Conservation (phyloP, 768 basidiomycete species). For the Hemileccinum impolitum region DNA sequence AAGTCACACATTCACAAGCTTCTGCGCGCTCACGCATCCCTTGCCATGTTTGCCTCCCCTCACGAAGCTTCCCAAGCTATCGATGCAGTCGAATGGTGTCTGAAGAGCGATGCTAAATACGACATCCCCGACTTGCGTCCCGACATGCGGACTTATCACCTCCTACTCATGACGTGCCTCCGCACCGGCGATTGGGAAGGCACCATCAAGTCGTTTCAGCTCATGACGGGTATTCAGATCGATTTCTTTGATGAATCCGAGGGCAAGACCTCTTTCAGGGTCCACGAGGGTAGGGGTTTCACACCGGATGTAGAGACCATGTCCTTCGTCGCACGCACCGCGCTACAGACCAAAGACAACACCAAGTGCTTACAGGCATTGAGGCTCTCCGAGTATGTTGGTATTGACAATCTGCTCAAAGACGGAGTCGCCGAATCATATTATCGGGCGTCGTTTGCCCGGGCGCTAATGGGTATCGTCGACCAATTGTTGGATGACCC, state of each 20-base stretch:
- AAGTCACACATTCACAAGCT: slow-evolving; percentile 58
- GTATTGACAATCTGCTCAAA: slow-evolving; percentile 36
- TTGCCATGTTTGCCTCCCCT: slow-evolving; percentile 39
- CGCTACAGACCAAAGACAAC: slow-evolving; percentile 48
- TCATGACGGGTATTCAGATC: slow-evolving; percentile 66
- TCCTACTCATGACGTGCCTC: slow-evolving; percentile 65
- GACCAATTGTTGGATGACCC: slow-evolving; percentile 30
- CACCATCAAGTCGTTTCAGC: slow-evolving; percentile 55
- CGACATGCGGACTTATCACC: slow-evolving; percentile 46
- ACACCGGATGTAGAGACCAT: slow-evolving; percentile 51
- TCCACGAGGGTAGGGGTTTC: slow-evolving; percentile 44
- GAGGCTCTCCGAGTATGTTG: slow-evolving; percentile 52
- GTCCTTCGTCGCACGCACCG: slow-evolving; percentile 55
- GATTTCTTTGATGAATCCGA: slow-evolving; percentile 44
- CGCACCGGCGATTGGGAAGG: slow-evolving; percentile 59
- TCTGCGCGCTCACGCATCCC: slow-evolving; percentile 47
- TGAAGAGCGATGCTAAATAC: slow-evolving; percentile 49
- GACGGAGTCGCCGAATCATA: slow-evolving; percentile 28
- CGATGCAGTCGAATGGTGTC: slow-evolving; percentile 66
- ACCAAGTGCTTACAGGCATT: slow-evolving; percentile 57
- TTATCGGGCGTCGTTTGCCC: slow-evolving; percentile 47
- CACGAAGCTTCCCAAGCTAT: slow-evolving; percentile 47
- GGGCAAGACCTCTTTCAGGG: slow-evolving; percentile 37
- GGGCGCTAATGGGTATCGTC: slow-evolving; percentile 41
- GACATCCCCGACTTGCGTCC: slow-evolving; percentile 41